These are phyloP conservation scores for Colletotrichum truncatum DNA, from an alignment of 2,329 filamentous ascomycete genomes.

Conservation along the genomic window DNA sequence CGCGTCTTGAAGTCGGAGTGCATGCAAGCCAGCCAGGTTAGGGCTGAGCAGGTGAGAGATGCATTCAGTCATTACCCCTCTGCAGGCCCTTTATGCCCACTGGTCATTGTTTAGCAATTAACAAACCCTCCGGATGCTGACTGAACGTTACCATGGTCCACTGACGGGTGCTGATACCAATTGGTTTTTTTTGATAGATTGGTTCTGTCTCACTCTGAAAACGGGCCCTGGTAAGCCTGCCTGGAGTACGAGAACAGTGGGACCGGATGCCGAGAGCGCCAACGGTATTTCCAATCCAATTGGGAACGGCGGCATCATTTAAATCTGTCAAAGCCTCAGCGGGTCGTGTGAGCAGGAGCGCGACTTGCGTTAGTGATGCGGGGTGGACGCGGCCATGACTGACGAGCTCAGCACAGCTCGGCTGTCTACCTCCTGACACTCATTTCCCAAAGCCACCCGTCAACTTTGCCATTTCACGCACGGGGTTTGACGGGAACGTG, in stretches of 20 bases:
- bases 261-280: neutral
- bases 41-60: neutral
- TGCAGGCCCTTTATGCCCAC: neutral
- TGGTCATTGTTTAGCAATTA: neutral
- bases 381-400: conserved; percentile 20
- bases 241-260: conserved; percentile 8
- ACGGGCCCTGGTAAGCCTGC: conserved; percentile 5
- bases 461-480: conserved; percentile 6
- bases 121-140: neutral
- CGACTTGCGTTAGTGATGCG: conserved; percentile 29
- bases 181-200: conserved; percentile 20
- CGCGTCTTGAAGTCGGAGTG: conserved; percentile 8
- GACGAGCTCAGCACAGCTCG: conserved; percentile 7
- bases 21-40: neutral
- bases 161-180: neutral
- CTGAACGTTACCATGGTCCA: neutral
- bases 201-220: conserved; percentile 25
- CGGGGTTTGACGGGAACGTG: neutral
- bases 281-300: neutral
- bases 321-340: conserved; percentile 19
- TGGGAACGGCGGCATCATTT: conserved; percentile 19
- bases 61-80: neutral
- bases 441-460: conserved; percentile 9
- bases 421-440: conserved; percentile 14
- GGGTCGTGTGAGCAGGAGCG: conserved; percentile 23